These are phyloP conservation scores for Lyophyllum decastes DNA, from an alignment of 768 basidiomycete species.

Conservation along the genomic window DNA sequence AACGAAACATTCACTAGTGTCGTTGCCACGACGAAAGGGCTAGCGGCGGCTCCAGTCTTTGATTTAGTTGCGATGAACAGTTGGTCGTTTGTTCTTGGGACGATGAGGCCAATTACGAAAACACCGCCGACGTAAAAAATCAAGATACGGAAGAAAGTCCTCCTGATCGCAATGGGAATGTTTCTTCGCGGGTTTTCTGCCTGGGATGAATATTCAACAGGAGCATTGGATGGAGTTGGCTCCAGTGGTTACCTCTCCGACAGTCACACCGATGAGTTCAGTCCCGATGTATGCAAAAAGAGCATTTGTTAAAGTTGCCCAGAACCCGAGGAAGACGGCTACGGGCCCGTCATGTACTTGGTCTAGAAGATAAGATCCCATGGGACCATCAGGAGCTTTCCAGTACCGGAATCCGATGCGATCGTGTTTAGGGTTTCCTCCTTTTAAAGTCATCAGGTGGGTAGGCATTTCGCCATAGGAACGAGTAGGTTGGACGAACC, in stretches of 20 bases:
- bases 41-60: constrained; percentile 57
- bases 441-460: constrained; percentile 35
- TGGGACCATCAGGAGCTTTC: constrained; percentile 52
- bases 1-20: constrained; percentile 28
- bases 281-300: constrained; percentile 77
- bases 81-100: constrained; percentile 58
- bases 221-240: background rate
- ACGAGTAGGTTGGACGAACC: constrained; percentile 38
- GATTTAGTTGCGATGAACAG: constrained; percentile 47
- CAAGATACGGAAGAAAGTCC: constrained; percentile 60
- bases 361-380: constrained; percentile 51
- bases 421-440: constrained; percentile 48
- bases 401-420: constrained; percentile 53
- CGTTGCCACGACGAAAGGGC: constrained; percentile 62
- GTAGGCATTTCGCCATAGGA: constrained; percentile 35
- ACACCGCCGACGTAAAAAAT: constrained; percentile 71
- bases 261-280: constrained; percentile 72
- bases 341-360: constrained; percentile 50
- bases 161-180: constrained; percentile 68
- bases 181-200: constrained; percentile 74
- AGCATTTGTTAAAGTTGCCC: constrained; percentile 70
- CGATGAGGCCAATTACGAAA: constrained; percentile 71
- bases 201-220: constrained; percentile 25
- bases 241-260: constrained; percentile 38
- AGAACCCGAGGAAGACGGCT: constrained; percentile 69